Evolutionary conservation across 345 rosid species (phyloP).

Genomic region (Dovyalis caffra): DNA sequence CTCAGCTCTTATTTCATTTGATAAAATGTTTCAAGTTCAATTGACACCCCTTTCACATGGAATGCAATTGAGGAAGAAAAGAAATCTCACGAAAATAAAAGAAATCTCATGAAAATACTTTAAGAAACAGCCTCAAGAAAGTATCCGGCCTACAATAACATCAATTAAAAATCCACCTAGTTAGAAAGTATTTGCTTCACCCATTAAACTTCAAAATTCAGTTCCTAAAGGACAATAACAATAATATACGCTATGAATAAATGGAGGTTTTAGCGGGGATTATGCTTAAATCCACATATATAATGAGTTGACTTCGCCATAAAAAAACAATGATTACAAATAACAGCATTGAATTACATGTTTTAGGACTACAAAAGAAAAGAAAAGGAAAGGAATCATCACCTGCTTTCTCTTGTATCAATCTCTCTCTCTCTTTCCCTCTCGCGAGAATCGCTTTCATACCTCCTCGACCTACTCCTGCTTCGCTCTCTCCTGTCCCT

Average conservation of each 20-base stretch:
- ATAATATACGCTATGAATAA: not conserved
- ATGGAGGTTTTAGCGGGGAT: too few relatives aligned
- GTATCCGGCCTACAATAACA: not conserved
- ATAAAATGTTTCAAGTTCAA: not conserved
- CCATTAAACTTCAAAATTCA: not conserved
- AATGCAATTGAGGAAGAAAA: not conserved
- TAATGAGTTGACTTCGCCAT: too few relatives aligned
- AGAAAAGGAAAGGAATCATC: not conserved
- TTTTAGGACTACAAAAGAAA: not conserved
- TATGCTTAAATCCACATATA: too few relatives aligned
- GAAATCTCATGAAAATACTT: not conserved
- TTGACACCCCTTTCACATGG: not conserved
- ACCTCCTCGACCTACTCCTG: conserved; percentile 30
- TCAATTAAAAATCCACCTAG: not conserved
- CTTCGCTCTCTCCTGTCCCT: conserved; percentile 3
- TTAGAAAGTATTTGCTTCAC: not conserved
- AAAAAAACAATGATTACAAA: too few relatives aligned
- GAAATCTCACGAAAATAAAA: not conserved
- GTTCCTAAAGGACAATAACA: not conserved
- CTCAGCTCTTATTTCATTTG: not conserved
- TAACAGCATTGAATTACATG: not conserved
- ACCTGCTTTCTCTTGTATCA: conserved; percentile 58
- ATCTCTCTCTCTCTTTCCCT: conserved; percentile 43
- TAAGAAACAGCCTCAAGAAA: not conserved
- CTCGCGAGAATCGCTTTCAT: conserved; percentile 19